Conservation (phyloP, 306 rosid genomes). For the Sicyos baderoa region DNA sequence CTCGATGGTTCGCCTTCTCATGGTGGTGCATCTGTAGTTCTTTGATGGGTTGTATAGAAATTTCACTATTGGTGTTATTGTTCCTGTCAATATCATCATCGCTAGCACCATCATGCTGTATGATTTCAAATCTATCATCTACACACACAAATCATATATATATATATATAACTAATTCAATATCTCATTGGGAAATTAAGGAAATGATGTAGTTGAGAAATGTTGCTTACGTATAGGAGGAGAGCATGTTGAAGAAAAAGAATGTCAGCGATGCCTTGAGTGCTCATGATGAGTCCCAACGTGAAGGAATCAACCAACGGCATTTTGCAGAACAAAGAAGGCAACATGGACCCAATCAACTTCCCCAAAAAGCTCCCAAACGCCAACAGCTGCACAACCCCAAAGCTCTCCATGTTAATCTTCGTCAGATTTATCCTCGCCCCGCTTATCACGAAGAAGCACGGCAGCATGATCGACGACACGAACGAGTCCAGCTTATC, state of each 20-base stretch:
- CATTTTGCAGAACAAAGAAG: constrained; percentile 44
- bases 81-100: constrained; percentile 31
- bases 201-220: neutral
- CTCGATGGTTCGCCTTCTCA: constrained; percentile 36
- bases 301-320: constrained; percentile 30
- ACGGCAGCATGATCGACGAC: constrained; percentile 32
- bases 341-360: constrained; percentile 40
- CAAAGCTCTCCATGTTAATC: constrained; percentile 15
- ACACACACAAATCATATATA: constrained; percentile 22
- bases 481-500: constrained; percentile 37
- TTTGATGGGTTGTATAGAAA: constrained; percentile 45
- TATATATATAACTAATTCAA: too few species aligned
- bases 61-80: constrained; percentile 32
- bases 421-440: constrained; percentile 15
- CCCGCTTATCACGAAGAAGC: constrained; percentile 35
- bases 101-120: constrained; percentile 32
- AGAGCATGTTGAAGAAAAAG: constrained; percentile 25
- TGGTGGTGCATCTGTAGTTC: constrained; percentile 24
- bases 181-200: too few species aligned
- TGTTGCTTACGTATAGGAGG: constrained; percentile 25
- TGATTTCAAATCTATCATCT: constrained; percentile 38
- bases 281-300: constrained; percentile 43
- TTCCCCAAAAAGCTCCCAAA: constrained; percentile 32
- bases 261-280: constrained; percentile 47
- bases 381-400: constrained; percentile 24